Evolutionary conservation across 441 rosid species (phyloP), one percentile per base, ranked within the genome.

Genomic region (Gossypium schwendimanii): DNA sequence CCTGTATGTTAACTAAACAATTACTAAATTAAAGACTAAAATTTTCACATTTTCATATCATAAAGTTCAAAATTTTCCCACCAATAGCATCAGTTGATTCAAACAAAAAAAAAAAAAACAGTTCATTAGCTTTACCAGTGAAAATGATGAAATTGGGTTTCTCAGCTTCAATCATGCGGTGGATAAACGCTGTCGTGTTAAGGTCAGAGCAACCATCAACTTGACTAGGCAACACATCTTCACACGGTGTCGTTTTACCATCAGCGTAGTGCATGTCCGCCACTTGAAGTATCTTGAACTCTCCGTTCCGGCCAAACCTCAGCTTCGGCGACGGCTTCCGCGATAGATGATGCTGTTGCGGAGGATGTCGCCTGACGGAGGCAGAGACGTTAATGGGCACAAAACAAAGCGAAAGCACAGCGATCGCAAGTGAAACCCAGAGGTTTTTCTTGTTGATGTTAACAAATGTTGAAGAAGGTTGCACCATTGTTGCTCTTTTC

Each of bases 241-340:
- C 8, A 64, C 97, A 89, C 39, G 74, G 77, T 14, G 93, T 81
- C 63, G 63, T 73, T 77, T 76, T 87, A 72, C 98, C 95, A 36
- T 82, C 45, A 2, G 86, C 97, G 55, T 77, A 92, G 83, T 91
- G 98, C 97, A 91, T 89, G 61, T 90, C 96, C 11, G 98, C 93
- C 45, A 87, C 89, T 79, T 91, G 98, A 49, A 92, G 87, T 72
- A 92, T 86, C 84, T 90, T 92, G 73, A 92, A 89, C 80, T 83
- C 73, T 23, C 98, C 94, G 47, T 80, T 71, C 14, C 15, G 9
- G 15, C 83, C 81, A 72, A 91, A 88, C 57, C 90, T 83, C 77
- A 91, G 87, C 68, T 20, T 80, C 41, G 20, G 77, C 28, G 53
- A 20, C 11, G 89, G 87, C 68, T 20, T 80, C 49, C 20, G 78